These are phyloP conservation scores for Debaryomyces maramus DNA, from an alignment of 805 yeast species.

Conservation along the genomic window DNA sequence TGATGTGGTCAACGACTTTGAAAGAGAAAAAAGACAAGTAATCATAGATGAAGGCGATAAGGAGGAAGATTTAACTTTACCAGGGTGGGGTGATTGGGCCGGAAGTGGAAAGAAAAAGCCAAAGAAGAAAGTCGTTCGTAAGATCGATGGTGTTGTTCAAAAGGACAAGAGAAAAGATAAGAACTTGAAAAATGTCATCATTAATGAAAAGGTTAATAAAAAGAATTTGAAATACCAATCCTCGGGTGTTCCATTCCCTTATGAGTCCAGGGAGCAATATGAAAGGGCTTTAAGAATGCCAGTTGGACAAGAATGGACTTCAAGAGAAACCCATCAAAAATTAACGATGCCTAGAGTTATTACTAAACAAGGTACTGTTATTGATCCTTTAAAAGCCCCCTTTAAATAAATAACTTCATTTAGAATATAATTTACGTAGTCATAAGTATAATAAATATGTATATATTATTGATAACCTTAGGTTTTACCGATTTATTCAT, in stretches of 20 bases:
- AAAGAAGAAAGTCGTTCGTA: constrained; percentile 66
- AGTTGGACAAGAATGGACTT: constrained; percentile 95
- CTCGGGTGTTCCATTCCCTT: constrained; percentile 91
- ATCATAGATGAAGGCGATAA: constrained; percentile 81
- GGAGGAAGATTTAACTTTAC: constrained; percentile 80
- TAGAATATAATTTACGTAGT: not conserved
- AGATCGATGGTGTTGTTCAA: constrained; percentile 72
- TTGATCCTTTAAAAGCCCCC: constrained; percentile 90
- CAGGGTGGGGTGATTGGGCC: constrained; percentile 99
- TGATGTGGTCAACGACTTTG: constrained; percentile 82
- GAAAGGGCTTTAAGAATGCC: constrained; percentile 94
- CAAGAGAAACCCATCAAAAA: constrained; percentile 82
- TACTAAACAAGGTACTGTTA: constrained; percentile 83
- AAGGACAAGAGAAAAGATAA: constrained; percentile 77
- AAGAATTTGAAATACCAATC: constrained; percentile 84
- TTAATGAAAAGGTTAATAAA: constrained; percentile 84
- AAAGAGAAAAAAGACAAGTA: constrained; percentile 67
- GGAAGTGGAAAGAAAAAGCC: constrained; percentile 52
- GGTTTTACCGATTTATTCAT: constrained; percentile 14
- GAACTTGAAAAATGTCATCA: constrained; percentile 74
- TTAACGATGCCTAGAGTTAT: constrained; percentile 86
- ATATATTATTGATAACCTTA: not conserved
- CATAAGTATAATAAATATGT: not conserved
- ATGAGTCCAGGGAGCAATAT: constrained; percentile 89
- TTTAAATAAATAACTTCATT: constrained; percentile 44